Base-by-base conservation (phyloP, 768 basidiomycete genomes). In the Psilocybe tampanensis region DNA sequence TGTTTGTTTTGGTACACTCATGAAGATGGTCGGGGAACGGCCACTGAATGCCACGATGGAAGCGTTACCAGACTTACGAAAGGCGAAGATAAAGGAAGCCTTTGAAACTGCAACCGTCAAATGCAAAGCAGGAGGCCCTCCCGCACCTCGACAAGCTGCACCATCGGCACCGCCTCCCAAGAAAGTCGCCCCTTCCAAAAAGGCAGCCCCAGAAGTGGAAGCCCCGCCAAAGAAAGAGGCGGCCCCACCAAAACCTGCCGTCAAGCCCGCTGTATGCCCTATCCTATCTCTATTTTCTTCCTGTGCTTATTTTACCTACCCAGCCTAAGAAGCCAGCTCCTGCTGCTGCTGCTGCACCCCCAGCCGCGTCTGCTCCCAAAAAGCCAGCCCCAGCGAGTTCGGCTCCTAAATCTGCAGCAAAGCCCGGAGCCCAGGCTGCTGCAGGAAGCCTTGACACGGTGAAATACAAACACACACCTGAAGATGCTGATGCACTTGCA, bases 11-110 rank as follows among this genome's bases (percentile, higher is more conserved):
- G 97, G 96, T 17, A 88, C 86, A 0, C 74, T 98, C 63, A 95
- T 95, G 91, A 98, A 92, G 78, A 95, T 98, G 83, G 84, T 98
- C 11, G 97, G 97, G 19, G 96, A 98, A 68, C 80, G 96, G 24
- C 88, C 90, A 17, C 80, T 99, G 44, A 94, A 90, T 66, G 92
- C 92, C 1, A 76, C 91, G 7, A 81, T 96, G 77, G 95, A 98
- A 60, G 78, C 82, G 8, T 76, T 98, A 55, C 86, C 92, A 17
- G 95, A 98, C 64, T 78, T 96, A 19, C 80, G 94, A 61, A 95
- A 93, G 73, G 80, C 79, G 2, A 99, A 98, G 74, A 93, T 99
- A 52, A 95, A 90, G 71, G 97, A 98, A 68, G 92, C 93, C 1
- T 92, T 85, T 62, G 95, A 93, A 56, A 94, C 90, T 64, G 94